Conservation (phyloP, 2,329 filamentous ascomycete genomes). For the Eutypella sp. region DNA sequence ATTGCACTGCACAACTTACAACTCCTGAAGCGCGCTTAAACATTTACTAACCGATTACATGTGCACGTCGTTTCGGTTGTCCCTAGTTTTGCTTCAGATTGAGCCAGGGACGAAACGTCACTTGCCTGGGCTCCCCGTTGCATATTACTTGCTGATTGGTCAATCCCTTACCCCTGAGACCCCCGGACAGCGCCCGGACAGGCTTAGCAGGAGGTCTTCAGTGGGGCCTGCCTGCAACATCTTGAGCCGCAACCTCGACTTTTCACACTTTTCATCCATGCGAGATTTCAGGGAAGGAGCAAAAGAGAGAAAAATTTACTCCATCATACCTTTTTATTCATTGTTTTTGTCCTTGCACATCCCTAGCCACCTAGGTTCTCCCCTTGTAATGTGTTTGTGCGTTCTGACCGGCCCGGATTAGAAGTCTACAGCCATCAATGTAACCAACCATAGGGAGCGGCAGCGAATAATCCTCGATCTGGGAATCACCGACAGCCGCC, state of each 20-base stretch:
- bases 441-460: too few relatives aligned
- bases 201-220: conserved; percentile 13
- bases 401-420: background rate
- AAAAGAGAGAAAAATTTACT: too few relatives aligned
- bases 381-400: too few relatives aligned
- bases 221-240: conserved; percentile 27
- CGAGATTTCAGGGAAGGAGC: background rate
- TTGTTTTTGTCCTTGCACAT: too few relatives aligned
- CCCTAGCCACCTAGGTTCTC: too few relatives aligned
- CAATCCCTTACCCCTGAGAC: background rate
- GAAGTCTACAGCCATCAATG: background rate
- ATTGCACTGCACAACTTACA: background rate
- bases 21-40: background rate
- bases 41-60: background rate
- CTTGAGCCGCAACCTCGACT: conserved; percentile 28
- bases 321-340: too few relatives aligned
- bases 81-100: conserved; percentile 35
- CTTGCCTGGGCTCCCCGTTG: conserved; percentile 25
- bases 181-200: too few relatives aligned
- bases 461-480: too few relatives aligned
- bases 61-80: background rate
- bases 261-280: conserved; percentile 3
- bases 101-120: conserved; percentile 33
- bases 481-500: background rate
- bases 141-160: conserved; percentile 17